Conservation (phyloP, 805 yeast genomes). For the Starmerella sirachaensis region DNA sequence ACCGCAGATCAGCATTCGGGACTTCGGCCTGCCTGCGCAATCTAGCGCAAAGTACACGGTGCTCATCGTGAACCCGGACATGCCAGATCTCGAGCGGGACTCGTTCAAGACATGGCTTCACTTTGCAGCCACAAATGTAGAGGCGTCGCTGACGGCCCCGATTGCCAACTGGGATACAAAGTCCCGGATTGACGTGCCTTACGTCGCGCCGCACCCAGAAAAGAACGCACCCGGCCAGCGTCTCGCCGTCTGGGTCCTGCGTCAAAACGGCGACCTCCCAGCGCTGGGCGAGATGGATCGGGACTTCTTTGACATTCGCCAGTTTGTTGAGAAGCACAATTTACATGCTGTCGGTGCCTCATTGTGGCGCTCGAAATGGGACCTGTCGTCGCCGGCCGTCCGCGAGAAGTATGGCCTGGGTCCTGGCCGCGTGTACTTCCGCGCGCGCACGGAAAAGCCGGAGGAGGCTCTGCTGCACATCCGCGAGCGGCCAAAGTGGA, state of each 20-base stretch:
- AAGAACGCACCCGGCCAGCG: slow-evolving; percentile 76
- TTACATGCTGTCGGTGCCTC: slow-evolving; percentile 84
- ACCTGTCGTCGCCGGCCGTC: slow-evolving; percentile 48
- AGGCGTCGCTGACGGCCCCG: slow-evolving; percentile 46
- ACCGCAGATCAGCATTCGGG: slow-evolving; percentile 68
- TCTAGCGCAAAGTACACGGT: slow-evolving; percentile 50
- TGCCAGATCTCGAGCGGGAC: slow-evolving; percentile 63
- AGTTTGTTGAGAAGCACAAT: slow-evolving; percentile 42
- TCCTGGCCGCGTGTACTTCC: slow-evolving; percentile 51
- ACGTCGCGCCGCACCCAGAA: slow-evolving; percentile 78
- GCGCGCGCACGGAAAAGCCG: slow-evolving; percentile 24
- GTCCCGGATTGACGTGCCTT: slow-evolving; percentile 42
- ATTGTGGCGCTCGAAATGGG: slow-evolving; percentile 79
- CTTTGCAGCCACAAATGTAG: slow-evolving; percentile 65
- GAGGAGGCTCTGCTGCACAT: slow-evolving; percentile 23
- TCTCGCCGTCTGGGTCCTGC: slow-evolving; percentile 79
- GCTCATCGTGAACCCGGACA: slow-evolving; percentile 80
- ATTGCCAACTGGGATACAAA: slow-evolving; percentile 33
- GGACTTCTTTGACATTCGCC: slow-evolving; percentile 58
- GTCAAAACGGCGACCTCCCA: slow-evolving; percentile 39
- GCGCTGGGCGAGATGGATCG: slow-evolving; percentile 25
- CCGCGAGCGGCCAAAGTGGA: slow-evolving; percentile 22
- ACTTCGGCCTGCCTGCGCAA: slow-evolving; percentile 41
- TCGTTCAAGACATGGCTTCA: slow-evolving; percentile 58
- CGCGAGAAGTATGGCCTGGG: slow-evolving; percentile 65